phyloP scores from a whole-genome alignment of 2,329 filamentous ascomycete genomes.

The Didymellaceae sp. region DNA sequence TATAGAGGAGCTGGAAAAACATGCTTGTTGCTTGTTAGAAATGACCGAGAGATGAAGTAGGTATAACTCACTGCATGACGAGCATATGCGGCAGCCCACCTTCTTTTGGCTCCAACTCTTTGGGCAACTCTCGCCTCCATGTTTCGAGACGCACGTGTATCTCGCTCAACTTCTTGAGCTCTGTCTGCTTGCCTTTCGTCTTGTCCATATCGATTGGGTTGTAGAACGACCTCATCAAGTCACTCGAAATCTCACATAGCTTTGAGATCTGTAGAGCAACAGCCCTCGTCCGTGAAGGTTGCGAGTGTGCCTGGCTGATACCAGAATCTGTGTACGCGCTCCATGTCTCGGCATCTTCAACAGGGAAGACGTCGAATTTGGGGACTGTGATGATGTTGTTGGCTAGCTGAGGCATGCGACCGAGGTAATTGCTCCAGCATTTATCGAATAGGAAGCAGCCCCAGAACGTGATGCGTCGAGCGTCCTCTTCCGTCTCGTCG shows the following conservation, averaged over 20 bases:
- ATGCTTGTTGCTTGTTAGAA: conserved; percentile 66
- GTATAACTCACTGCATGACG: conserved; percentile 78
- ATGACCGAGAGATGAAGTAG: not conserved
- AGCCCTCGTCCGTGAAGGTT: conserved; percentile 83
- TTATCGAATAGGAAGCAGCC: conserved; percentile 98
- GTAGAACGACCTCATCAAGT: conserved; percentile 89
- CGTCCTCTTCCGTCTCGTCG: conserved; percentile 85
- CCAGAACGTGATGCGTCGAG: conserved; percentile 92
- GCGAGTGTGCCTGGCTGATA: conserved; percentile 72
- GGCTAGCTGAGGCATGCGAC: conserved; percentile 85
- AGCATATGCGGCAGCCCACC: conserved; percentile 85
- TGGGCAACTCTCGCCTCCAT: conserved; percentile 84
- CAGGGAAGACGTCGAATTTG: conserved; percentile 88
- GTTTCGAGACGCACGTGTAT: conserved; percentile 87
- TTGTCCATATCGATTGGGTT: conserved; percentile 72
- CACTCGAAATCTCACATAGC: conserved; percentile 91
- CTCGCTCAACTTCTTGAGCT: conserved; percentile 91
- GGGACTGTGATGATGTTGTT: conserved; percentile 80
- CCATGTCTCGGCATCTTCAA: conserved; percentile 87
- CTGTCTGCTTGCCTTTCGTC: conserved; percentile 74
- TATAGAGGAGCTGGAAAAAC: conserved; percentile 96
- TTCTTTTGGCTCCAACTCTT: conserved; percentile 87
- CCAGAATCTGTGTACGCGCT: conserved; percentile 87
- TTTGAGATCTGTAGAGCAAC: conserved; percentile 74
- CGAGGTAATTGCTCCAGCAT: conserved; percentile 97